Conservation (phyloP, 257 asterid species). For the Handroanthus guayacan region DNA sequence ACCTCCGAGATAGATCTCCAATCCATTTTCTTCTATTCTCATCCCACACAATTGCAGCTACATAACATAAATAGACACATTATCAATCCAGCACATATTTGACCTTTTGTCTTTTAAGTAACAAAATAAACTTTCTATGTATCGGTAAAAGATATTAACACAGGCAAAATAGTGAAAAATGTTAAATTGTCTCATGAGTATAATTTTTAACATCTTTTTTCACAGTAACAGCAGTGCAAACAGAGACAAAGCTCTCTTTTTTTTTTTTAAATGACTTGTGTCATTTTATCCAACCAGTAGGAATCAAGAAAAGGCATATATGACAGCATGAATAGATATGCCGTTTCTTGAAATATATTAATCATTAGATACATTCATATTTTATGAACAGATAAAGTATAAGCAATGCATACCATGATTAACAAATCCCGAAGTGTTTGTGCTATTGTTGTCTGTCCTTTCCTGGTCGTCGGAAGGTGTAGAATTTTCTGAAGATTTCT, state of each 20-base stretch:
- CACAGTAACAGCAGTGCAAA: too few relatives aligned
- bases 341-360: constrained; percentile 1
- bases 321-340: background rate
- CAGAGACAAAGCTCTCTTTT: too few relatives aligned
- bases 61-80: constrained; percentile 36
- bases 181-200: background rate
- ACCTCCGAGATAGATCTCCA: constrained; percentile 58
- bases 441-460: constrained; percentile 53
- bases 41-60: constrained; percentile 79
- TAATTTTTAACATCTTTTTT: background rate
- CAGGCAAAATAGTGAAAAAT: background rate
- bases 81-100: background rate
- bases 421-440: constrained; percentile 50
- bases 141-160: background rate
- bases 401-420: constrained; percentile 64
- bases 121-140: background rate
- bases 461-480: constrained; percentile 46
- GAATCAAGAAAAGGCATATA: background rate
- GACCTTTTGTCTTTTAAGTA: background rate
- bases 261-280: background rate
- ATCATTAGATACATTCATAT: background rate
- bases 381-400: constrained; percentile 9
- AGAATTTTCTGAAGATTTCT: constrained; percentile 48
- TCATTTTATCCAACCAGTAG: background rate
- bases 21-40: constrained; percentile 70